Conservation (phyloP, 192 early-diverging fungal species). For the Linnemannia exigua region DNA sequence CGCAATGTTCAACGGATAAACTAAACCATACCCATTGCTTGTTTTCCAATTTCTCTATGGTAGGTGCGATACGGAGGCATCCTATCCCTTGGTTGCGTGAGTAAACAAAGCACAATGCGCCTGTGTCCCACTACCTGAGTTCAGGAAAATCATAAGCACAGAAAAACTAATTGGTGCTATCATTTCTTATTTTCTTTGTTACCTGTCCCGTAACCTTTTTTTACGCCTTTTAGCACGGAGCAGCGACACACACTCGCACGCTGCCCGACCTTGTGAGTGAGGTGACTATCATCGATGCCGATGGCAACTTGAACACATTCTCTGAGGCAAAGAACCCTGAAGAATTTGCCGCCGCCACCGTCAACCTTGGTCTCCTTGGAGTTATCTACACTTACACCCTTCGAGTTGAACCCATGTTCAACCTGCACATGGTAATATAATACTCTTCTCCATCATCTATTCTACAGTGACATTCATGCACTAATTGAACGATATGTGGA, state of each 20-base stretch:
- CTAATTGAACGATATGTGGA: background rate
- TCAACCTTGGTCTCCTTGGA: slow-evolving; percentile 55
- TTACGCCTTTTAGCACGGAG: slow-evolving; percentile 33
- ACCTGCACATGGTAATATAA: slow-evolving; percentile 34
- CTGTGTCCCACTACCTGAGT: background rate
- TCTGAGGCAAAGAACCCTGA: slow-evolving; percentile 16
- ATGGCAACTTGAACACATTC: slow-evolving; percentile 43
- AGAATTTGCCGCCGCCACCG: slow-evolving; percentile 44
- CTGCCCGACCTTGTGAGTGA: slow-evolving; percentile 44
- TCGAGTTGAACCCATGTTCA: slow-evolving; percentile 56
- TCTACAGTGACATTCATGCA: background rate
- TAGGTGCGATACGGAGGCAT: slow-evolving; percentile 31
- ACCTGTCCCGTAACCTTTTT: no score
- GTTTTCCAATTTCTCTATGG: background rate
- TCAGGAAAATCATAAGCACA: background rate
- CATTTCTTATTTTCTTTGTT: background rate
- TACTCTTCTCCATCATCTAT: background rate
- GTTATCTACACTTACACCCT: slow-evolving; percentile 55
- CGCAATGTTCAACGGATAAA: background rate
- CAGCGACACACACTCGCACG: slow-evolving; percentile 28
- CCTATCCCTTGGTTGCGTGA: slow-evolving; percentile 29
- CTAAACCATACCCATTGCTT: background rate
- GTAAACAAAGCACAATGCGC: slow-evolving; percentile 1
- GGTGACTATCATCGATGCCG: slow-evolving; percentile 45
- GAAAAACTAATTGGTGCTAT: background rate